These are phyloP conservation scores for Aspergillus steynii DNA, from an alignment of 495 filamentous ascomycete genomes.

Conservation along the genomic window DNA sequence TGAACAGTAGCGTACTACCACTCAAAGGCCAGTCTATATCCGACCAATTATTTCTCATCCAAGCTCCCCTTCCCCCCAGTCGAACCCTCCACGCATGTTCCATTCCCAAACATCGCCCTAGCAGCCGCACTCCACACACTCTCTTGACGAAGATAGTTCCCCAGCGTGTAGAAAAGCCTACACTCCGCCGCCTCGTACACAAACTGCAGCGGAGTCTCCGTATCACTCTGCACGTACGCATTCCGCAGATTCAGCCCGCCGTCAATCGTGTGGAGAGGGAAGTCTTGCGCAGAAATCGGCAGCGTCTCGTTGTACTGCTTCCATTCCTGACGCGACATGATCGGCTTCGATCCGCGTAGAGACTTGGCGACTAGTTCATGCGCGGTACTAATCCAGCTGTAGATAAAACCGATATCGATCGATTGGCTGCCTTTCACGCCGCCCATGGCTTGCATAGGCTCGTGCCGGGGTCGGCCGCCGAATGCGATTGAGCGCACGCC, in stretches of 20 bases:
- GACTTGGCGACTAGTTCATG: no score
- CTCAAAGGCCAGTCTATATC: no score
- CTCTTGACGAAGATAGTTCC: background rate
- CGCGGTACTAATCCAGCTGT: background rate
- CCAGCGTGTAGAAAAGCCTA: slow-evolving; percentile 27
- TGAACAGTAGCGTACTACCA: no score
- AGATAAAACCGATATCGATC: background rate
- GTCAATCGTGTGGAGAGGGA: slow-evolving; percentile 5
- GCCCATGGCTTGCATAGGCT: slow-evolving; percentile 60
- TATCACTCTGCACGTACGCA: no score
- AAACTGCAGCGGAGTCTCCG: slow-evolving; percentile 25
- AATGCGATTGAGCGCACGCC: slow-evolving; percentile 58
- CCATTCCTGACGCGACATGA: no score
- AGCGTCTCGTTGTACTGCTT: background rate
- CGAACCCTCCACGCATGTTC: no score
- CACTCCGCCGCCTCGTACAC: slow-evolving; percentile 32
- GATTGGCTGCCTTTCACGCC: slow-evolving; percentile 48
- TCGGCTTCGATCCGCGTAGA: no score
- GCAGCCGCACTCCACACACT: no score
- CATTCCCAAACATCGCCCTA: no score
- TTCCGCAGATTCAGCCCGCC: background rate
- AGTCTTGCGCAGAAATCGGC: slow-evolving; percentile 24
- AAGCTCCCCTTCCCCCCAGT: no score
- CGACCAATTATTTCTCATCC: no score
- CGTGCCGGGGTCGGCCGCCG: slow-evolving; percentile 53